Percentiles rank a stretch among this genome's conserved stretches.
phyloP scores from a whole-genome alignment of 164 flowering plant species.

The Nymphaea colorata region DNA sequence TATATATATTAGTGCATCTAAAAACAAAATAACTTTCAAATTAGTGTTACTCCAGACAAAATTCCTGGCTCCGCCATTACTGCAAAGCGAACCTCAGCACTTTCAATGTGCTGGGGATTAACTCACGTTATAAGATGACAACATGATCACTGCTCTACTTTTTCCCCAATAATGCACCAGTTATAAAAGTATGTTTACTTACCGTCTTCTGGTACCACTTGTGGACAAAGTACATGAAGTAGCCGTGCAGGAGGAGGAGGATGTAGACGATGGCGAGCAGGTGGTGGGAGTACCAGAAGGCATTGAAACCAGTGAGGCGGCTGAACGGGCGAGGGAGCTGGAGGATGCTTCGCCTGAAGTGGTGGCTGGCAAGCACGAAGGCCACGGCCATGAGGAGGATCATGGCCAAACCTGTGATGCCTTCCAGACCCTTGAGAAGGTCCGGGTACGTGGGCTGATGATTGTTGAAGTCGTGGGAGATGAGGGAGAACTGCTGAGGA shows the following conservation, averaged over 20 bases:
- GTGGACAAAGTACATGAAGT: constrained; percentile 53
- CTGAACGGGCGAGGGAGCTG: constrained; percentile 69
- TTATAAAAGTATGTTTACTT: constrained; percentile 9
- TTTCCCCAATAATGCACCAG: too few relatives aligned
- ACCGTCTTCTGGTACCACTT: constrained; percentile 84
- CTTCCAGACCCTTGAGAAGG: constrained; percentile 46
- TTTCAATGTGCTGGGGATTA: too few relatives aligned
- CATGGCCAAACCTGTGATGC: constrained; percentile 70
- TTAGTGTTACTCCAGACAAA: too few relatives aligned
- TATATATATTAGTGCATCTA: too few relatives aligned
- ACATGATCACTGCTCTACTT: too few relatives aligned
- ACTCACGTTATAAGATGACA: too few relatives aligned
- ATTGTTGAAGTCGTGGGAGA: constrained; percentile 51
- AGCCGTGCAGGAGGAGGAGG: constrained; percentile 72
- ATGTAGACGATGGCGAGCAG: constrained; percentile 63
- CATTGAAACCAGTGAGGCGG: constrained; percentile 85
- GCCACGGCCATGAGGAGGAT: constrained; percentile 56
- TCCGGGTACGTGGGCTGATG: constrained; percentile 40
- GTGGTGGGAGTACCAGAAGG: constrained; percentile 98
- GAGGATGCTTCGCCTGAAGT: constrained; percentile 48
- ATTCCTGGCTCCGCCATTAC: too few relatives aligned
- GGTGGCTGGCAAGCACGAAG: constrained; percentile 58
- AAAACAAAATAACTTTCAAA: too few relatives aligned
- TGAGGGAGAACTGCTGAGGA: constrained; percentile 33
- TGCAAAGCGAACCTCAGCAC: too few relatives aligned